Base-by-base conservation (phyloP, 2,329 filamentous ascomycete genomes). In the Colletotrichum coccodes region DNA sequence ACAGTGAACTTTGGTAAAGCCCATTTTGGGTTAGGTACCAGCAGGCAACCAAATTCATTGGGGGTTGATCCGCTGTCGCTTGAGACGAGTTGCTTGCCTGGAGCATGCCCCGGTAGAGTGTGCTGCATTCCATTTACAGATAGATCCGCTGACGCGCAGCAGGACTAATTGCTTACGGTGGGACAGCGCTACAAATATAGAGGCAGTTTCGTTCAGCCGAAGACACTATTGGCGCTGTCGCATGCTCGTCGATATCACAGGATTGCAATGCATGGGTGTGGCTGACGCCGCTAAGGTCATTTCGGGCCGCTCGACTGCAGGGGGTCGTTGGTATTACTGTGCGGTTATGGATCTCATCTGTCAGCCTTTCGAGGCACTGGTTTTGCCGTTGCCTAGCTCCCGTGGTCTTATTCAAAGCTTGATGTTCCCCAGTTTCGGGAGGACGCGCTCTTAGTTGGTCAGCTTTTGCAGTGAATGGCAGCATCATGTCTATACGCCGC, bases 231-330 rank as follows among this genome's bases (percentile, higher is more conserved):
- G 65, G 54, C 49, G 38, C 21, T 40, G 28, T 65, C 44, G 42
- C 53, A 68, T 32, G 23, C 28, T 42, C 49, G 56, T 50, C 32
- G 47, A 12, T 49, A 69, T 69, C 56, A 32, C 62, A 69, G 62
- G 66, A 69, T 66, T 42, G 28, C 42, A 54, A 52, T 66, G 62
- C 62, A 66, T 66, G 38, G 49, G 49, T 46, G 44, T 38, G 46
- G 56, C 66, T 69, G 54, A 69, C 61, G 38, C 42, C 66, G 49
- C 66, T 46, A 69, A 60, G 54, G 56, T 66, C 62, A 57, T 68
- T 68, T 68, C 52, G 63, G 57, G 64, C 64, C 52, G 67, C 64
- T 53, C 59, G 30, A 52, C 36, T 62, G 57, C 67, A 67, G 64
- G 67, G 67, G 52, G 46, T 38, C 44, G 44, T 28, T 49, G 47